Evolutionary conservation across 495 filamentous ascomycete species (phyloP), one percentile per base, ranked within the genome.

Genomic region (Hypoxylon rickii): DNA sequence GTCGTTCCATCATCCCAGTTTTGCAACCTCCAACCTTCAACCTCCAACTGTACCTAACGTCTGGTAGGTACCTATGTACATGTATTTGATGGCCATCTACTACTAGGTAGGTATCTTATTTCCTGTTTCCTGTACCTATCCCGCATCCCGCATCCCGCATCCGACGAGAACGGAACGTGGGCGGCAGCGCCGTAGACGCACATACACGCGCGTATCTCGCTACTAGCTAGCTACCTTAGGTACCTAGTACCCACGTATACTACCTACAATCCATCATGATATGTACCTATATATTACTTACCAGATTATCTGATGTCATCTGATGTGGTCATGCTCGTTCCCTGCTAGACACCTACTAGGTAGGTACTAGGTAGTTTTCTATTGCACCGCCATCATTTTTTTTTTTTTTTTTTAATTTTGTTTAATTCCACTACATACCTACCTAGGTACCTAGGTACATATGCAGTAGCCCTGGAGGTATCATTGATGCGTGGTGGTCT

Each of bases 181-280:
- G 4, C 51, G 57, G 57, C 50, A 46, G 51, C 57, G 40, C 57
- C 57, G 57, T 51, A 39, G 45, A 45, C 40, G 8, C 22, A 44
- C 33, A 61, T 45, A 42, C 18, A 47, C 17, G n/a, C 26, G 21
- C 16, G 42, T 20, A 58, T 58, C 45, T 32, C 4, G 38, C 12
- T 46, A 10, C 54, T 10, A 4, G 10, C 24, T 29, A 29, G 24
- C 4, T 10, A 29, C 10, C 4, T 29, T 4, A 4, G 10, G 24
- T 29, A 29, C 24, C 4, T 4, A 29, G 4, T 4, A n/a, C n/a
- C n/a, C n/a, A n/a, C n/a, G n/a, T n/a, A n/a, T n/a, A n/a, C n/a
- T 46, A 36, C 18, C 8, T 34, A 34, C 17, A 19, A 18, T 16
- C 11, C n/a, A 11, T 5, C 26, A 31, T 5, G 26, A 11, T 36